Percentiles rank a stretch among this genome's conserved stretches.
These are phyloP conservation scores for Jacaranda copaia DNA, from an alignment of 257 asterid species.

Conservation along the genomic window DNA sequence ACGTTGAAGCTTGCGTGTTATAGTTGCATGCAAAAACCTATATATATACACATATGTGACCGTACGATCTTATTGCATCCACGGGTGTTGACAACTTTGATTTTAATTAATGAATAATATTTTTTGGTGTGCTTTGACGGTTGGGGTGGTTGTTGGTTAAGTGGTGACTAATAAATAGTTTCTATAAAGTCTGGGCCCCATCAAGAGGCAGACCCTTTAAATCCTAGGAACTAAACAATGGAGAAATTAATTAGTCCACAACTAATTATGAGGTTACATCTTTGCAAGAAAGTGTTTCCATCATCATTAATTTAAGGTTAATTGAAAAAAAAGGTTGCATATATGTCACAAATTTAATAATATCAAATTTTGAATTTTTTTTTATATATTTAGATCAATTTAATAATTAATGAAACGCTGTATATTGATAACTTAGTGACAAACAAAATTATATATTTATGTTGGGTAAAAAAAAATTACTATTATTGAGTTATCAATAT, in stretches of 20 bases:
- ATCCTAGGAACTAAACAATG: not conserved
- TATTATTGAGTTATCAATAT: too few relatives aligned
- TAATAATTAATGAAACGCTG: too few relatives aligned
- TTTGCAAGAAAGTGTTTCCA: not conserved
- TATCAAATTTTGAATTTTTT: too few relatives aligned
- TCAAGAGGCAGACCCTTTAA: not conserved
- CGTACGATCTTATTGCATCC: not conserved
- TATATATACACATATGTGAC: not conserved
- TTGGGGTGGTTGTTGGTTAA: conserved; percentile 48
- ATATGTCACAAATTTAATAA: too few relatives aligned
- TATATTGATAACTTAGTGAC: too few relatives aligned
- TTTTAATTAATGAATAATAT: not conserved
- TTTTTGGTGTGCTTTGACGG: conserved; percentile 3
- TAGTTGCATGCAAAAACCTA: not conserved
- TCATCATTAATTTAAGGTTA: not conserved
- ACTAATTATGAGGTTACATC: not conserved
- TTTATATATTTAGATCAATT: too few relatives aligned
- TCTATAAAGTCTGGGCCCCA: conserved; percentile 25
- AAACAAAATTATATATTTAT: too few relatives aligned
- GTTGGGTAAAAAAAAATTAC: too few relatives aligned
- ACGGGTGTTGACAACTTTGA: too few relatives aligned
- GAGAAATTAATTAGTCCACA: not conserved
- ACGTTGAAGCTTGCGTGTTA: not conserved
- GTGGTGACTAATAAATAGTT: conserved; percentile 36
- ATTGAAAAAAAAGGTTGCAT: too few relatives aligned